Percentiles rank a stretch among this genome's conserved stretches.
phyloP scores from a whole-genome alignment of 2,329 filamentous ascomycete genomes.

The Trichoderma sp. region DNA sequence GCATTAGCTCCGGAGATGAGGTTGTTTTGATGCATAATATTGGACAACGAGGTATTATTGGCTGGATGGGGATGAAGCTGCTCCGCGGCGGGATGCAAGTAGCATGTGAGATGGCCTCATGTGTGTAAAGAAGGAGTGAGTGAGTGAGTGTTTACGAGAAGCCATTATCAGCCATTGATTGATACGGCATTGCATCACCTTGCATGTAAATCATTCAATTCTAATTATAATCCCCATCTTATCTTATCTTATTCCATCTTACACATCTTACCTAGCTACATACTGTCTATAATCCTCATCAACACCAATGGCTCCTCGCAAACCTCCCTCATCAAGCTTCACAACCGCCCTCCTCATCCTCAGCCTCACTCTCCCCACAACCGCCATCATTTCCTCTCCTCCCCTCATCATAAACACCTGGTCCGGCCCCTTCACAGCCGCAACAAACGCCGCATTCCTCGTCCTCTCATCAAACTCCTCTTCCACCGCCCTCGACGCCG shows the following conservation, averaged over 20 bases:
- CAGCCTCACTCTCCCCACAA: neutral
- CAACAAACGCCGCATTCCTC: constrained; percentile 53
- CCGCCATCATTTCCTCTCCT: constrained; percentile 28
- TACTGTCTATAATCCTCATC: neutral
- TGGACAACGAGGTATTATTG: neutral
- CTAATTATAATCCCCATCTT: neutral
- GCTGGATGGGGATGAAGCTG: neutral
- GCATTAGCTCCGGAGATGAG: constrained; percentile 16
- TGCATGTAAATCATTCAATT: neutral
- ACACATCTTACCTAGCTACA: neutral
- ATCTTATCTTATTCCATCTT: neutral
- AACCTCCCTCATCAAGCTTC: neutral
- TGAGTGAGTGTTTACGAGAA: neutral
- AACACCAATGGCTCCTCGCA: neutral
- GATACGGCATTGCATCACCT: neutral
- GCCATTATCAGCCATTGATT: neutral
- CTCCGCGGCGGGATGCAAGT: neutral
- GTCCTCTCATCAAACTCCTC: constrained; percentile 32
- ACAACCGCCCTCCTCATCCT: constrained; percentile 25
- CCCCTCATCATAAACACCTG: constrained; percentile 58
- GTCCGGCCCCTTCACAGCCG: constrained; percentile 53
- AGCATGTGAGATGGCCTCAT: neutral
- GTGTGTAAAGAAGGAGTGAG: neutral
- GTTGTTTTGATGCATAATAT: constrained; percentile 9
- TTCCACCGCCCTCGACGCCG: constrained; percentile 52